phyloP scores from a whole-genome alignment of 192 early-diverging fungal genomes.

The Coemansia sp. region DNA sequence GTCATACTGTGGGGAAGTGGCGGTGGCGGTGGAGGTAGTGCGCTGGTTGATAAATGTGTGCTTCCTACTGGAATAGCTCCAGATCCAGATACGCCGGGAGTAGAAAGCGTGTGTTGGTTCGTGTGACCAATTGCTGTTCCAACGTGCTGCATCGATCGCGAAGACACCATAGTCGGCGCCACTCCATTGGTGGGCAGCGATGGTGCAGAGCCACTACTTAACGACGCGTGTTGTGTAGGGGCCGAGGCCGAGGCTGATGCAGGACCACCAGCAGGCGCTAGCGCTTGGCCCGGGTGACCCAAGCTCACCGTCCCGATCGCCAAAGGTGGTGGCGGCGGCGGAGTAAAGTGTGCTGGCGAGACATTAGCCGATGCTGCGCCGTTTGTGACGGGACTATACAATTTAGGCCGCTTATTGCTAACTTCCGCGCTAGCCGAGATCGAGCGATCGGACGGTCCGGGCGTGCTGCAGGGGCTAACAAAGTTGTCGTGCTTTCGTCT shows the following conservation, averaged over 20 bases:
- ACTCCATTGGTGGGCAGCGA: conserved; percentile 15
- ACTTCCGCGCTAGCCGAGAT: conserved; percentile 28
- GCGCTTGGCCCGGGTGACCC: neutral
- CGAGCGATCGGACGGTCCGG: conserved; percentile 35
- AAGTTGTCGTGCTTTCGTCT: conserved; percentile 39
- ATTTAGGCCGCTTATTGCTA: conserved; percentile 29
- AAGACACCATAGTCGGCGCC: neutral
- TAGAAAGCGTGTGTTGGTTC: neutral
- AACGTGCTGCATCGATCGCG: conserved; percentile 9
- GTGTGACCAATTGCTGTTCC: neutral
- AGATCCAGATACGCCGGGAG: conserved; percentile 4
- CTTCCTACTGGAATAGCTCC: neutral
- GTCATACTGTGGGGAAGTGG: neutral
- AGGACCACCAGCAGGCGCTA: neutral
- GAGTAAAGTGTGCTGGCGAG: conserved; percentile 31
- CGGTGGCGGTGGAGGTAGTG: conserved; percentile 1
- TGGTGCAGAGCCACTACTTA: neutral
- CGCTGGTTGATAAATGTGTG: neutral
- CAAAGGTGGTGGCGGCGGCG: conserved; percentile 24
- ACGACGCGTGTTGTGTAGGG: neutral
- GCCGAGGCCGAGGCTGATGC: neutral
- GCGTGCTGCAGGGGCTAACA: conserved; percentile 43
- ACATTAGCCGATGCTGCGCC: conserved; percentile 26
- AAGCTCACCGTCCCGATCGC: conserved; percentile 3
- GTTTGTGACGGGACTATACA: conserved; percentile 28